phyloP scores from a whole-genome alignment of 2,329 filamentous ascomycete species.

The Penicillium sclerotigenum region DNA sequence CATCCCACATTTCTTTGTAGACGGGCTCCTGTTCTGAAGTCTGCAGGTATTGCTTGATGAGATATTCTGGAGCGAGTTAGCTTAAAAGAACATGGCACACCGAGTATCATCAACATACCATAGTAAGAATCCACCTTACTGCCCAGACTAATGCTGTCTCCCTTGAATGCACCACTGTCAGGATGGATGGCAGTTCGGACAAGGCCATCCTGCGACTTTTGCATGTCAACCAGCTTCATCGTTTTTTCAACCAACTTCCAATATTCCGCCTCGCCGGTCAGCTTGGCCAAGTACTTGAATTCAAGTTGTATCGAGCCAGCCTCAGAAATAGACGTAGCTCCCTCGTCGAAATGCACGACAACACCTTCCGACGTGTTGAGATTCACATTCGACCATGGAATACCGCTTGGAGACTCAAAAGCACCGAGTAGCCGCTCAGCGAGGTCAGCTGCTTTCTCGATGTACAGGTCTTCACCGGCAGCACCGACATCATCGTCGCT shows the following conservation, averaged over 20 bases:
- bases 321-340: constrained; percentile 91
- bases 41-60: constrained; percentile 97
- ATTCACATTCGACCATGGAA: constrained; percentile 89
- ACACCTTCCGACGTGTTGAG: constrained; percentile 73
- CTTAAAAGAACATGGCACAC: background rate
- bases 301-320: constrained; percentile 89
- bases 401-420: constrained; percentile 80
- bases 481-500: constrained; percentile 67
- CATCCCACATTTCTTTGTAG: constrained; percentile 90
- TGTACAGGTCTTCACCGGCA: constrained; percentile 82
- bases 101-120: constrained; percentile 36
- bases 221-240: constrained; percentile 85
- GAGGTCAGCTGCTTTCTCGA: constrained; percentile 92
- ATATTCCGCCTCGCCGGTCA: constrained; percentile 88
- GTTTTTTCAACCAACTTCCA: constrained; percentile 91
- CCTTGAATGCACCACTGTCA: constrained; percentile 72
- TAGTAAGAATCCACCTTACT: constrained; percentile 97
- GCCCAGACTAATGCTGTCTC: constrained; percentile 82
- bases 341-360: constrained; percentile 76
- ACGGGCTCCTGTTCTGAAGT: constrained; percentile 81
- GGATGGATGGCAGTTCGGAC: constrained; percentile 90
- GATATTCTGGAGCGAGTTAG: constrained; percentile 62
- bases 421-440: constrained; percentile 83
- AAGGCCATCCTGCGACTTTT: constrained; percentile 73
- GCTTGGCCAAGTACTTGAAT: constrained; percentile 92